These are phyloP conservation scores for Leccinum obscurum DNA, from an alignment of 768 basidiomycete genomes.

Conservation along the genomic window DNA sequence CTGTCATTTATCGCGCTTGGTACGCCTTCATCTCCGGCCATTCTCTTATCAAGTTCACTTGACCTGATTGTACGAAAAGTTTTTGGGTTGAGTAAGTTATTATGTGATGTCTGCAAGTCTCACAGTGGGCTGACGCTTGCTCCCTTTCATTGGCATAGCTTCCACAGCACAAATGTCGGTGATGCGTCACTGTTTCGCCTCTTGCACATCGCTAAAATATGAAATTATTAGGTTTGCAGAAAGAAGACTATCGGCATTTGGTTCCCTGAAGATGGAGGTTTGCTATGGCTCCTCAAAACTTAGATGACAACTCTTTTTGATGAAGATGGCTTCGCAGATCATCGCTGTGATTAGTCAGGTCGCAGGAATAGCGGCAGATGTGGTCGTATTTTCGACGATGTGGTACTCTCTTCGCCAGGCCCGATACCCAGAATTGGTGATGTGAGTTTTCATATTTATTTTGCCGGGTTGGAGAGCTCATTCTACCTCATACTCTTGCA, in stretches of 20 bases:
- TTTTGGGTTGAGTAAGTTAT: conserved; percentile 30
- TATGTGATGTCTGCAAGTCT: not conserved
- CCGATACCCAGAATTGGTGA: conserved; percentile 14
- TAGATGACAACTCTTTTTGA: not conserved
- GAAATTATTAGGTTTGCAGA: conserved; percentile 18
- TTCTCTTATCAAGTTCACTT: conserved; percentile 4
- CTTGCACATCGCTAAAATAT: conserved; percentile 9
- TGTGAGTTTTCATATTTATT: conserved; percentile 15
- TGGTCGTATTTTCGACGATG: conserved; percentile 18
- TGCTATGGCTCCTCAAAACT: not conserved
- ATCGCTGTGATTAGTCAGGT: conserved; percentile 13
- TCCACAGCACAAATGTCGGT: conserved; percentile 30
- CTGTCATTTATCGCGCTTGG: conserved; percentile 24
- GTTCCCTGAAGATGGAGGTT: conserved; percentile 21
- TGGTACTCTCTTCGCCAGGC: conserved; percentile 21
- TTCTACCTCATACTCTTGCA: conserved; percentile 3
- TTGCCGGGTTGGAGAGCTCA: not conserved
- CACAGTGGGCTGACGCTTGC: not conserved
- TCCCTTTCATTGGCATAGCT: conserved; percentile 9
- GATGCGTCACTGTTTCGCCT: not conserved
- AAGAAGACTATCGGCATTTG: conserved; percentile 23
- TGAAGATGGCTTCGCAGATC: conserved; percentile 5
- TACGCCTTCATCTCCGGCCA: conserved; percentile 8
- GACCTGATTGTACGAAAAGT: conserved; percentile 18
- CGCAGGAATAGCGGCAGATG: conserved; percentile 9